These are phyloP conservation scores for Tricholomella constricta DNA, from an alignment of 768 basidiomycete species.

Conservation along the genomic window DNA sequence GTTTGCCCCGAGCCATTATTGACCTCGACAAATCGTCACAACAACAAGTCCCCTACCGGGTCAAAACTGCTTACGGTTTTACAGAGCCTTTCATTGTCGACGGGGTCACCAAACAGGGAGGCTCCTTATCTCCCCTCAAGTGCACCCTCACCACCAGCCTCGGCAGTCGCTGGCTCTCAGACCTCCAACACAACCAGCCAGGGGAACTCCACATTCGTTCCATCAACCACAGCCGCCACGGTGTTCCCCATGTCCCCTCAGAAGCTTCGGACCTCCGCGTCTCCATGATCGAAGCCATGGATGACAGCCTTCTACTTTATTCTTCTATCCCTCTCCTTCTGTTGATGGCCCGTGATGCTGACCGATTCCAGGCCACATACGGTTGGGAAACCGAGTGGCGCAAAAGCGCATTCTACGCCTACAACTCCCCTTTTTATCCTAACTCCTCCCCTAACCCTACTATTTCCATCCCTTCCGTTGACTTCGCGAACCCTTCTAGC, in stretches of 20 bases:
- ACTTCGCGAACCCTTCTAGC: not conserved
- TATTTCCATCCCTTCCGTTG: no score
- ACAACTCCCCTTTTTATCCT: not conserved
- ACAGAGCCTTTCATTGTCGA: slow-evolving; percentile 16
- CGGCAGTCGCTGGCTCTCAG: slow-evolving; percentile 12
- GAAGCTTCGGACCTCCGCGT: no score
- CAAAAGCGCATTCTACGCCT: no score
- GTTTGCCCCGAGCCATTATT: slow-evolving; percentile 14
- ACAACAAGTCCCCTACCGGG: slow-evolving; percentile 3
- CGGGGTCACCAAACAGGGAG: slow-evolving; percentile 27
- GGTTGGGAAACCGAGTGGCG: slow-evolving; percentile 1
- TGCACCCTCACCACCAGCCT: slow-evolving; percentile 23
- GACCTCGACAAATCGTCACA: slow-evolving; percentile 22
- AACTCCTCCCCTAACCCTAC: not conserved
- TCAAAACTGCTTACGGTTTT: slow-evolving; percentile 20
- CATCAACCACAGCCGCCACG: no score
- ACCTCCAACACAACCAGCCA: slow-evolving; percentile 2
- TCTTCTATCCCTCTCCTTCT: not conserved
- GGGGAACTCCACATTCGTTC: not conserved
- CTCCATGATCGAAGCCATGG: no score
- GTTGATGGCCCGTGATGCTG: not conserved
- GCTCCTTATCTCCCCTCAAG: slow-evolving; percentile 25
- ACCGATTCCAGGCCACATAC: not conserved
- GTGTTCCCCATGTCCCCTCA: no score
- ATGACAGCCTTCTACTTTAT: not conserved